These are phyloP conservation scores for Entophlyctis luteolus DNA, from an alignment of 192 early-diverging fungal genomes.

Conservation along the genomic window DNA sequence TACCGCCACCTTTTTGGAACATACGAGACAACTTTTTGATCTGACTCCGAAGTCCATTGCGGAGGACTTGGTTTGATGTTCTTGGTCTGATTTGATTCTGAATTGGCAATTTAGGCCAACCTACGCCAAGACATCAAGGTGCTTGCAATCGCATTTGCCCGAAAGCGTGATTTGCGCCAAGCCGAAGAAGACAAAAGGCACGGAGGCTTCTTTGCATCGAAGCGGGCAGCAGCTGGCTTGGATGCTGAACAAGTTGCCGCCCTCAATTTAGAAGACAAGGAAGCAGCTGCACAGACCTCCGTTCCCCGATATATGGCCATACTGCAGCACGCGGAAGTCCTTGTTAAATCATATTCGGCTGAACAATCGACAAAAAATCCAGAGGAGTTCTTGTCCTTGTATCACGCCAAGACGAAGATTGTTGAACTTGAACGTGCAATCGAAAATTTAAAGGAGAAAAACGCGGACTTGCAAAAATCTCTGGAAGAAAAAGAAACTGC, in stretches of 20 bases:
- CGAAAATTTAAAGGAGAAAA: background rate
- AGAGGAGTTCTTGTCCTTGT: background rate
- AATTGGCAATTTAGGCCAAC: background rate
- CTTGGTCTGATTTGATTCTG: background rate
- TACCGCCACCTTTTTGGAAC: background rate
- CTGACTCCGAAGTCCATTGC: background rate
- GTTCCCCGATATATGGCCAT: background rate
- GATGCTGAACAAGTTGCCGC: background rate
- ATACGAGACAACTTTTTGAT: background rate
- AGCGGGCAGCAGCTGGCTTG: background rate
- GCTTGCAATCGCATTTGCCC: background rate
- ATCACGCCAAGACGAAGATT: conserved; percentile 10
- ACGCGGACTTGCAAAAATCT: too few relatives aligned
- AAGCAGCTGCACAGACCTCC: background rate
- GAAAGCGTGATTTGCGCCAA: background rate
- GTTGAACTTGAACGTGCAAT: background rate
- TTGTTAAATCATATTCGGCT: background rate
- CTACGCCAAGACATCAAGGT: conserved; percentile 3
- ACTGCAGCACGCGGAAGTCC: background rate
- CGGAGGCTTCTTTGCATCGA: background rate
- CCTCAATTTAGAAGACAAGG: background rate
- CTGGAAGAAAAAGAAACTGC: background rate
- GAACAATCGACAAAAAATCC: background rate
- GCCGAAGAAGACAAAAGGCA: background rate
- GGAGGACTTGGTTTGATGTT: conserved; percentile 3